Evolutionary conservation across 1,139 yeast species (phyloP), one percentile per base, ranked within the genome.

Genomic region (Pneumocystis wakefieldiae): DNA sequence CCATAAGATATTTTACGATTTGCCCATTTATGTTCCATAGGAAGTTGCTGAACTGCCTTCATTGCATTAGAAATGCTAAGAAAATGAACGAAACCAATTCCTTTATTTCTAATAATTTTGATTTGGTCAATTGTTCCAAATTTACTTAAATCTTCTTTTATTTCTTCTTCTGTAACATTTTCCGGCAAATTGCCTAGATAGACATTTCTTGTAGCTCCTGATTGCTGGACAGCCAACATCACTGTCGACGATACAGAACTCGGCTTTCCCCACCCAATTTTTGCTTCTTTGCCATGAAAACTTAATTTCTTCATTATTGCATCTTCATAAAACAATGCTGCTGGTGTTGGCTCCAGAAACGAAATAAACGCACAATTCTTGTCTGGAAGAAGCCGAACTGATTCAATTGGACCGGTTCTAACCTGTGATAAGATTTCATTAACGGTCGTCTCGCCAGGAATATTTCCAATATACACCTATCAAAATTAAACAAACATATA

Each of bases 131-230:
- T 85, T 62, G 83, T 83, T 55, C 97, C 97, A 74, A 83, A 88
- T 63, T 81, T 82, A 35, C 81, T 76, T 67, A 91, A 79, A 71
- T 87, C 96, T 24, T 80, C 78, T 57, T 82, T 75, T 67, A 91
- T 70, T 69, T 83, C 85, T 59, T 80, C 81, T 71, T 83, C 87
- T 28, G 87, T 78, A 62, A 86, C 77, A 60, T 77, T 77, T 64
- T 78, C 77, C 61, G 82, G 83, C 64, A 90, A 77, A 69, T 83
- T 83, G 32, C 96, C 95, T 67, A 92, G 78, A 72, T 87, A 90
- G 24, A 92, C 95, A 70, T 88, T 87, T 75, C 97, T 81, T 5
- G 97, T 87, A 10, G 97, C 97, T 53, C 91, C 90, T 68, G 89
- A 91, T 68, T 86, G 83, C 68, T 85, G 85, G 61, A 91, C 87